phyloP scores from a whole-genome alignment of 371 early-diverging fungal genomes.

The Mortierella polycephala region DNA sequence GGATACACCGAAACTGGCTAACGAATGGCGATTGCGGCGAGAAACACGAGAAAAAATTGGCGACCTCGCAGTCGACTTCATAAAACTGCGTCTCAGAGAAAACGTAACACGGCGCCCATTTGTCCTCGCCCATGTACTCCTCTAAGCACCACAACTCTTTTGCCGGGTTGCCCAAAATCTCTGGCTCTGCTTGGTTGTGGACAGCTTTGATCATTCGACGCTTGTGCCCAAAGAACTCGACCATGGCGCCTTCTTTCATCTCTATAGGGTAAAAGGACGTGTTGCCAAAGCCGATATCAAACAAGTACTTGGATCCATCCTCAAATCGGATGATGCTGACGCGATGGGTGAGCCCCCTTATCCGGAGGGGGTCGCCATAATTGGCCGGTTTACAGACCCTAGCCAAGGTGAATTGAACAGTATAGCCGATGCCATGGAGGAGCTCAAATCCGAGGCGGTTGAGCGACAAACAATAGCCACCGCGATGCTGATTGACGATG shows the following conservation, averaged over 20 bases:
- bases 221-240: constrained; percentile 27
- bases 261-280: constrained; percentile 12
- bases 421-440: constrained; percentile 19
- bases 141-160: constrained; percentile 23
- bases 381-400: constrained; percentile 22
- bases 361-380: constrained; percentile 6
- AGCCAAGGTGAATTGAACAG: constrained; percentile 18
- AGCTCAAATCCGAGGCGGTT: constrained; percentile 22
- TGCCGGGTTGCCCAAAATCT: constrained; percentile 12
- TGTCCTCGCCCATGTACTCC: constrained; percentile 18
- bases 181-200: constrained; percentile 16
- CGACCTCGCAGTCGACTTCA: constrained; percentile 18
- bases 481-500: constrained; percentile 23
- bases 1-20: constrained; percentile 19
- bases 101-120: constrained; percentile 23
- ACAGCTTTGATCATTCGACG: constrained; percentile 12
- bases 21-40: constrained; percentile 13
- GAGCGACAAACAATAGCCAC: constrained; percentile 37
- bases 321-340: constrained; percentile 19
- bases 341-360: constrained; percentile 13
- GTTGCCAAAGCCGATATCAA: constrained; percentile 30
- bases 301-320: constrained; percentile 26
- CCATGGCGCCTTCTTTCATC: constrained; percentile 14
- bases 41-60: constrained; percentile 11
- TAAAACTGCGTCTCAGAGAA: constrained; percentile 24